These are phyloP conservation scores for Phoenix dactylifera DNA, from an alignment of 176 grass and related monocot species.

Conservation along the genomic window DNA sequence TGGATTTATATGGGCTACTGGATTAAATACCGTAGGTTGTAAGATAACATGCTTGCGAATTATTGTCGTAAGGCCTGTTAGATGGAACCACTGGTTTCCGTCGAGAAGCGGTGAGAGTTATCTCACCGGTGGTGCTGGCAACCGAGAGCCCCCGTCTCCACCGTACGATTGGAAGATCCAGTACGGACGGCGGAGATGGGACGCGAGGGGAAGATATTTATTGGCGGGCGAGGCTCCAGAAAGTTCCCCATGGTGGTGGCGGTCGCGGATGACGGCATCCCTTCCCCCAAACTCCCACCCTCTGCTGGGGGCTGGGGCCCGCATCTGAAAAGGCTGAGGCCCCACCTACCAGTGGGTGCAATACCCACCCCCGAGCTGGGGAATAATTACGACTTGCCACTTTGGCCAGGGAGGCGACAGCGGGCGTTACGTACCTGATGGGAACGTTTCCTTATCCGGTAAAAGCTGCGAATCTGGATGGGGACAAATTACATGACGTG, in stretches of 20 bases:
- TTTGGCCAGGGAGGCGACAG: neutral
- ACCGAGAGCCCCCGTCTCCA: neutral
- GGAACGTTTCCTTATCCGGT: neutral
- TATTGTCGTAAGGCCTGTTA: no score
- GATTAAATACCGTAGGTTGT: no score
- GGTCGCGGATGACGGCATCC: neutral
- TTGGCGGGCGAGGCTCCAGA: neutral
- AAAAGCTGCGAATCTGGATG: neutral
- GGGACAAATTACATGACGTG: no score
- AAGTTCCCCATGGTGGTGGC: neutral
- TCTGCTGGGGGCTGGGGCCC: neutral
- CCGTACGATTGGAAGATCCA: neutral
- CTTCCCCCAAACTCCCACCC: neutral
- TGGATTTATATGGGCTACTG: no score
- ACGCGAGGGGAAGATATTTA: neutral
- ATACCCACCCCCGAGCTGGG: neutral
- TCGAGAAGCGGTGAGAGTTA: neutral
- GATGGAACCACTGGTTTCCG: no score
- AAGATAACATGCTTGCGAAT: no score
- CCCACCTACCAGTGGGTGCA: neutral
- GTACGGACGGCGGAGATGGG: neutral
- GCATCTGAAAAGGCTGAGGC: neutral
- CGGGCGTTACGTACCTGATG: neutral
- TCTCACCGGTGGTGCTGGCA: neutral
- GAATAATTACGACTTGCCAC: neutral